Evolutionary conservation across 257 asterid genomes (phyloP), one percentile per base, ranked within the genome.

Genomic region (Nicotiana tomentosiformis): DNA sequence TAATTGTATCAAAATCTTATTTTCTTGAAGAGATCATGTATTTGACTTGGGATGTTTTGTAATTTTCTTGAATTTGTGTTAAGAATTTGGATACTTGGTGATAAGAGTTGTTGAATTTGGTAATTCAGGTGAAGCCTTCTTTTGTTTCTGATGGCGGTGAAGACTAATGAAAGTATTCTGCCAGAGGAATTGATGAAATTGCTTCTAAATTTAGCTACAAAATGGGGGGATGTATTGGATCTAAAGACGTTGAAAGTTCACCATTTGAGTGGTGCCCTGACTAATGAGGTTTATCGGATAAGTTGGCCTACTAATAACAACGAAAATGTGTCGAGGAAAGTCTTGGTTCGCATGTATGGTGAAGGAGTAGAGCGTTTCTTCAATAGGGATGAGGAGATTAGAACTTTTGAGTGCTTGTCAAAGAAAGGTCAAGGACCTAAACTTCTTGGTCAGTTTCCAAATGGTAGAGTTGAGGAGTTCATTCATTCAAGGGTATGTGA

Each of bases 391-490:
- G 97, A 96, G 10, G 99, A 96, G 69, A 92, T 96, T 78, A 85
- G 83, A 81, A 91, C 96, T 18, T 94, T 96, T 37, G 88, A 91
- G 81, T 83, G 78, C 77, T 39, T 96, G 33, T 92, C 98, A 17
- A 80, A 7, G 76, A 92, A 80, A 53, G 99, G 98, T 5, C 86
- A 90, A 57, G 99, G 99, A 4, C 99, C 99, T 29, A 86, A 85
- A 83, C 93, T 96, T 82, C 91, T 92, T 1, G 97, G 94, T 35
- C 92, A 86, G 43, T 96, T 90, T 83, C n/a, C 81, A 0, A 87
- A 83, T 76, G 99, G 99, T 10, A 86, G 99, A 80, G 95, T 96
- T 64, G 99, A 96, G 86, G 97, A 96, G 90, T 96, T 94, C 90
- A 91, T 96, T 87, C 87, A 92, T 83, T 97, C 97, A 10, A 93